A percentile compares a stretch with the other conserved stretches of the same genome.
These are phyloP conservation scores for Schizophyllum commune DNA, from an alignment of 1,284 basidiomycete genomes.

Conservation along the genomic window DNA sequence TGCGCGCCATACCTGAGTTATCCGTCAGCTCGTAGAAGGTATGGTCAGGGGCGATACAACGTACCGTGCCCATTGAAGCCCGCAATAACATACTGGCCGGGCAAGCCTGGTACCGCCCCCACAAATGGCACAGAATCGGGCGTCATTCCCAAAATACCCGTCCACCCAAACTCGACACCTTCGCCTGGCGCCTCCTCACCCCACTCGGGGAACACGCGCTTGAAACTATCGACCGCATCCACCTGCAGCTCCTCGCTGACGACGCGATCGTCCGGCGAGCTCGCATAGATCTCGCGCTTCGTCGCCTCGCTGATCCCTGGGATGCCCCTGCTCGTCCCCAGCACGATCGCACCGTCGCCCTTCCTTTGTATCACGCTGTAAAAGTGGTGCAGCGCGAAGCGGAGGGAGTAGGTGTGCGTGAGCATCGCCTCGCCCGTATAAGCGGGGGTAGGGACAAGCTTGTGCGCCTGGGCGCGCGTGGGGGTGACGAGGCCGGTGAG, in stretches of 20 bases:
- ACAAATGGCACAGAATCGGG: slow-evolving; percentile 15
- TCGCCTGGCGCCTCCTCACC: slow-evolving; percentile 8
- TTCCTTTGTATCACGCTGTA: slow-evolving; percentile 13
- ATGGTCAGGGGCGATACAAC: slow-evolving; percentile 5
- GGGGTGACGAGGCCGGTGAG: slow-evolving; percentile 6
- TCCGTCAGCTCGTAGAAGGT: neutral
- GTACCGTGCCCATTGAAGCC: slow-evolving; percentile 17
- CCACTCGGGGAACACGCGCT: slow-evolving; percentile 7
- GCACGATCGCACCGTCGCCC: slow-evolving; percentile 9
- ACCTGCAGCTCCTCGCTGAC: slow-evolving; percentile 8
- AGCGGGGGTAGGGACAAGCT: slow-evolving; percentile 8
- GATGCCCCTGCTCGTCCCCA: slow-evolving; percentile 12
- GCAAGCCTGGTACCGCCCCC: slow-evolving; percentile 11
- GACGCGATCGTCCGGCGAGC: slow-evolving; percentile 7
- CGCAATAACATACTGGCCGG: slow-evolving; percentile 15
- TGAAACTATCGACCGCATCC: slow-evolving; percentile 9
- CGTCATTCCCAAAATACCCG: slow-evolving; percentile 12
- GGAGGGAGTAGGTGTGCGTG: slow-evolving; percentile 13
- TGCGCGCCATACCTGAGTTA: slow-evolving; percentile 14
- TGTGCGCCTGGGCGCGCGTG: slow-evolving; percentile 11
- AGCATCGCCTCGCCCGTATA: slow-evolving; percentile 7
- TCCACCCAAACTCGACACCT: slow-evolving; percentile 13
- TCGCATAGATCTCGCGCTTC: slow-evolving; percentile 6
- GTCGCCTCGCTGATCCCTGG: slow-evolving; percentile 4
- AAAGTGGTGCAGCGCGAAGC: slow-evolving; percentile 11